Percentiles rank a stretch among this genome's conserved stretches.
phyloP scores from a whole-genome alignment of 441 rosid species.

The Jatropha multifida region DNA sequence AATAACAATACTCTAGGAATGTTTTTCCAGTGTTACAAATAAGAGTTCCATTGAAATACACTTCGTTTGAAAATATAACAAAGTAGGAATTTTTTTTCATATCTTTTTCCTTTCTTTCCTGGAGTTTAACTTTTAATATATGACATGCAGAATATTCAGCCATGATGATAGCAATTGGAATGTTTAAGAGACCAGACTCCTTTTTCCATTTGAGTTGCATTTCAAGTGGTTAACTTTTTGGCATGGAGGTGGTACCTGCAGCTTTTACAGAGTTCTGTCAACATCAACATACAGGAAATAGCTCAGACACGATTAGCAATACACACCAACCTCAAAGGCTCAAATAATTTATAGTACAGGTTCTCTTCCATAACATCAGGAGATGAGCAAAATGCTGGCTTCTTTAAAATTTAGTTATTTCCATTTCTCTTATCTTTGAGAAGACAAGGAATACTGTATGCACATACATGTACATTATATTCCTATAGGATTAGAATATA shows the following conservation, averaged over 20 bases:
- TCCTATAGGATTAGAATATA: slow-evolving; percentile 25
- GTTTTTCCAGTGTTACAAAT: neutral
- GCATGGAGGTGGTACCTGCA: neutral
- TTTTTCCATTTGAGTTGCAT: neutral
- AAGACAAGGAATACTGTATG: slow-evolving; percentile 17
- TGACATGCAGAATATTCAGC: slow-evolving; percentile 14
- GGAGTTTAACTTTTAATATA: neutral
- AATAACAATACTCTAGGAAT: neutral
- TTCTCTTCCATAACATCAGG: slow-evolving; percentile 2
- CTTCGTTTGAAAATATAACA: neutral
- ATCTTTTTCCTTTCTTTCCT: neutral
- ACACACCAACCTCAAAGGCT: neutral
- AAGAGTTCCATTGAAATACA: neutral
- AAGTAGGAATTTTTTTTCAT: neutral
- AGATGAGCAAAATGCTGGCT: slow-evolving; percentile 10
- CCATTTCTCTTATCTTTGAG: neutral
- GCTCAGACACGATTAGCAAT: neutral
- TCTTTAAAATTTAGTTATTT: slow-evolving; percentile 10
- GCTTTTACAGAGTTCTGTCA: neutral
- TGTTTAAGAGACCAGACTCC: neutral
- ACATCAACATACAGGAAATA: slow-evolving; percentile 14
- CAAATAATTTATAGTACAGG: slow-evolving; percentile 8
- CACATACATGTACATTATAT: slow-evolving; percentile 31
- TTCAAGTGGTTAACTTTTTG: neutral
- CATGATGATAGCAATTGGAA: neutral